These are phyloP conservation scores for Cryptosporidium meleagridis DNA, from an alignment of 169 alveolate genomes.

Conservation along the genomic window DNA sequence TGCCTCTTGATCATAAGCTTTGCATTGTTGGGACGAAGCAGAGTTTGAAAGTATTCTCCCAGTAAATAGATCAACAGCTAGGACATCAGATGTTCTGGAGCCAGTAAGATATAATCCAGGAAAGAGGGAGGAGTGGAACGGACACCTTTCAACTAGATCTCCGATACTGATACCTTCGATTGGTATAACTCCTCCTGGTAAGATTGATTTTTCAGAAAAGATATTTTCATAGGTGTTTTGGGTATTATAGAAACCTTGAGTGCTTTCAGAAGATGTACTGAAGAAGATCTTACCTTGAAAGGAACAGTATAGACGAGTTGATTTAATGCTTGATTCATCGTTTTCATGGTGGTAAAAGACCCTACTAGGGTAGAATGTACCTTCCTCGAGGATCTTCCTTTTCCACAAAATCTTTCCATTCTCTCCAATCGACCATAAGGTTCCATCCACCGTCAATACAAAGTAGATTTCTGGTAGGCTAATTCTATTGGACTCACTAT, in stretches of 20 bases:
- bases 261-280: not conserved
- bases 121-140: conserved; percentile 62
- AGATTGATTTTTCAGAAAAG: not conserved
- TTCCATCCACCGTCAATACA: conserved; percentile 59
- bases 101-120: conserved; percentile 71
- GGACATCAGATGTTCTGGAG: conserved; percentile 51
- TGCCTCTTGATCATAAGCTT: conserved; percentile 21
- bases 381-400: conserved; percentile 25
- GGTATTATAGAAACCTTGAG: not conserved
- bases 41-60: conserved; percentile 65
- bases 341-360: not conserved
- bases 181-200: conserved; percentile 48
- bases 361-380: conserved; percentile 49
- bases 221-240: conserved; percentile 9
- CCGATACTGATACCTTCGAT: conserved; percentile 33
- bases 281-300: conserved; percentile 69
- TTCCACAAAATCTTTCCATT: conserved; percentile 54
- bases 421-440: conserved; percentile 47
- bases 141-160: conserved; percentile 60
- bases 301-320: conserved; percentile 26
- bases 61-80: conserved; percentile 48
- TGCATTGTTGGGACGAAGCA: conserved; percentile 56
- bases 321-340: not conserved
- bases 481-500: not conserved
- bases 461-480: conserved; percentile 25